phyloP scores from a whole-genome alignment of 2,329 filamentous ascomycete genomes.

The Stachybotrys echinatus region DNA sequence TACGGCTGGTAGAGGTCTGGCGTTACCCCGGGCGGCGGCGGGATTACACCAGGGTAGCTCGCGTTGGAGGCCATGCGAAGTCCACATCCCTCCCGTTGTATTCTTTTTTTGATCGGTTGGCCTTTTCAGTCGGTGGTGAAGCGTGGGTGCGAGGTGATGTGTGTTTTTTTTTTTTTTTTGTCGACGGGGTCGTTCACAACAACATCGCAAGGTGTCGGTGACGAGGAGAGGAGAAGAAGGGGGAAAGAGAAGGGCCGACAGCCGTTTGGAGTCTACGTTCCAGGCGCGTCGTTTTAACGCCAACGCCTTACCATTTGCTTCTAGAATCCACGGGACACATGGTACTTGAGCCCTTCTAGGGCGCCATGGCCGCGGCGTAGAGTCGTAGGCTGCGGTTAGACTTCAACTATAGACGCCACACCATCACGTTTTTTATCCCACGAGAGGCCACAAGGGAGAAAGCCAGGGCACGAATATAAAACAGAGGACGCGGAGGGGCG shows the following conservation, averaged over 20 bases:
- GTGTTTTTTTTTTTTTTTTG: too few relatives aligned
- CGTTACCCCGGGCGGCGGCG: not conserved
- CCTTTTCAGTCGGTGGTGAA: not conserved
- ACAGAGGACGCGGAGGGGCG: too few relatives aligned
- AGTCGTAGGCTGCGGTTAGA: not conserved
- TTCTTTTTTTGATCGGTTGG: too few relatives aligned
- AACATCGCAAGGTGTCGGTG: too few relatives aligned
- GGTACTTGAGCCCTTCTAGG: too few relatives aligned
- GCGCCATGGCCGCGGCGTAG: too few relatives aligned
- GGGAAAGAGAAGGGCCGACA: not conserved
- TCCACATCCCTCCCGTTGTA: not conserved
- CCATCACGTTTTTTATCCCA: not conserved
- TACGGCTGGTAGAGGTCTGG: not conserved
- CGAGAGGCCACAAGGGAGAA: not conserved
- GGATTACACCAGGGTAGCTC: not conserved
- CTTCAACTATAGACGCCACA: not conserved
- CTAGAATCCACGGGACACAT: too few relatives aligned
- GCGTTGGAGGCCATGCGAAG: not conserved
- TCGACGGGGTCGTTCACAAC: not conserved
- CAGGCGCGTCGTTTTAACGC: too few relatives aligned
- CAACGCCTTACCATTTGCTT: too few relatives aligned
- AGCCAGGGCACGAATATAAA: too few relatives aligned
- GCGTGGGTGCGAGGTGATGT: too few relatives aligned
- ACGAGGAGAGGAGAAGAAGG: not conserved
- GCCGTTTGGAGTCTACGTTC: too few relatives aligned